Evolutionary conservation across 2,329 filamentous ascomycete species (phyloP).

Genomic region (Aspergillus persii): DNA sequence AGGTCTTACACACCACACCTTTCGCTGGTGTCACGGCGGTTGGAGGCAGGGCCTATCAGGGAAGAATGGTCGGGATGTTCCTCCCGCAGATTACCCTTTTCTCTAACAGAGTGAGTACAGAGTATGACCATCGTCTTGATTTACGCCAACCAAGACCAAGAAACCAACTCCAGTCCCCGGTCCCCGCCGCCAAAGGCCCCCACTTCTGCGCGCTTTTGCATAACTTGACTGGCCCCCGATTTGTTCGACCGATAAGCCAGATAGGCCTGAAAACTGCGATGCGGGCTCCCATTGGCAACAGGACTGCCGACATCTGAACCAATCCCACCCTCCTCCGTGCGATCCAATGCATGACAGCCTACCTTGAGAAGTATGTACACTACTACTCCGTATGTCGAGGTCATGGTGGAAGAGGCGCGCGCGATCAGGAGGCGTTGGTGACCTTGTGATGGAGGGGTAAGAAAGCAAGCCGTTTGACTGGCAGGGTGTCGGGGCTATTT

Average conservation of each 20-base stretch:
- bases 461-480: background rate
- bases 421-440: background rate
- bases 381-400: background rate
- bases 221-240: conserved; percentile 13
- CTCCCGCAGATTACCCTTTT: background rate
- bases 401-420: conserved; percentile 6
- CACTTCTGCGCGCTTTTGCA: conserved; percentile 9
- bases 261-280: conserved; percentile 9
- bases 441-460: background rate
- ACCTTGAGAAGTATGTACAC: no score
- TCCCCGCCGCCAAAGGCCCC: conserved; percentile 11
- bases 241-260: conserved; percentile 18
- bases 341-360: background rate
- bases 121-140: background rate
- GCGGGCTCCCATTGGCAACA: conserved; percentile 10
- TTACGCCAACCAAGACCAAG: background rate
- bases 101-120: no score
- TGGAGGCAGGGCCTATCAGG: conserved; percentile 6
- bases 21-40: conserved; percentile 10
- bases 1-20: conserved; percentile 3
- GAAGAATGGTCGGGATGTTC: conserved; percentile 1
- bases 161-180: background rate
- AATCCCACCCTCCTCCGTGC: conserved; percentile 6
- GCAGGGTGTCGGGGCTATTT: conserved; percentile 7
- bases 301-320: conserved; percentile 11